A percentile compares a stretch with the other conserved stretches of the same genome.
Evolutionary conservation across 208 protist genomes (phyloP).

Genomic region (Wallacemonas rigidus): DNA sequence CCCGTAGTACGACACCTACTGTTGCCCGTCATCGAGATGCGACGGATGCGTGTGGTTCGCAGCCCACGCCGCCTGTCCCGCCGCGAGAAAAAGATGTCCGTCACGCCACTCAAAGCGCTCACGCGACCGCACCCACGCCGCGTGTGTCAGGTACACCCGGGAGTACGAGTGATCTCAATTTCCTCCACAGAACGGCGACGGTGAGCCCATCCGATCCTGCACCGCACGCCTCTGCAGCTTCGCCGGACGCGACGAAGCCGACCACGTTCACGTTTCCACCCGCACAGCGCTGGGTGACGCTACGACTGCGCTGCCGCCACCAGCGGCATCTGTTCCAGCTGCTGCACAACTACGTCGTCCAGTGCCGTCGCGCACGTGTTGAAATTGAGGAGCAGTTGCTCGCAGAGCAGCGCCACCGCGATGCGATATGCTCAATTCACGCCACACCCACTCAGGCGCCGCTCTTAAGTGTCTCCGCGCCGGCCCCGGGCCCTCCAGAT

Average conservation of each 20-base stretch:
- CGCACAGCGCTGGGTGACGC: not conserved
- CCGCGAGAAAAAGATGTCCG: no score
- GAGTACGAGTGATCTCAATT: no score
- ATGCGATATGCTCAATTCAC: not conserved
- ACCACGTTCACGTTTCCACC: not conserved
- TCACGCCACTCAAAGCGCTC: no score
- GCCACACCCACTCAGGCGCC: not conserved
- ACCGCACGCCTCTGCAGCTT: not conserved
- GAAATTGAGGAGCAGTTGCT: not conserved
- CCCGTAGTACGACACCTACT: no score
- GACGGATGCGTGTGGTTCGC: no score
- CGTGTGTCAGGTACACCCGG: no score
- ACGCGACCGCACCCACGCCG: no score
- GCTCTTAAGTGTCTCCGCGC: not conserved
- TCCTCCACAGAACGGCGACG: no score
- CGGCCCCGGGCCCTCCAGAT: not conserved
- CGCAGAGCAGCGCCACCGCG: slow-evolving; percentile 10
- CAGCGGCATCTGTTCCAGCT: slow-evolving; percentile 12
- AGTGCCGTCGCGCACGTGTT: slow-evolving; percentile 2
- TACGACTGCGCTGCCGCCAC: slow-evolving; percentile 7
- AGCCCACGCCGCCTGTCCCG: no score
- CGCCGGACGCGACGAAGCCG: not conserved
- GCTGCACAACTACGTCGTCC: slow-evolving; percentile 6
- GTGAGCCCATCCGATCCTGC: not conserved
- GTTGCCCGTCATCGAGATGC: no score